Evolutionary conservation across 129 eudicot genomes (phyloP).

Genomic region (Silybum marianum): DNA sequence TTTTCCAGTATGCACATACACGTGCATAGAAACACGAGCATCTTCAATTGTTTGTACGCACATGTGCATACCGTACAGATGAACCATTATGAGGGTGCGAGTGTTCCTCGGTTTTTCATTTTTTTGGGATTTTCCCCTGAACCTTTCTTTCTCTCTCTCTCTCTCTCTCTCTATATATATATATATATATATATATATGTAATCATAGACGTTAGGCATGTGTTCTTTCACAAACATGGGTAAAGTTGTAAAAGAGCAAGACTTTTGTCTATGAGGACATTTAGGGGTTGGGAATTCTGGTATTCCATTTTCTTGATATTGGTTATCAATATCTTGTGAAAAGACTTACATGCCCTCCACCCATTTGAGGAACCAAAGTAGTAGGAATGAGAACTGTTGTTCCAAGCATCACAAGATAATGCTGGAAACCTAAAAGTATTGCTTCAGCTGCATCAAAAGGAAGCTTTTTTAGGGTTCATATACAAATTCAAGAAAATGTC

Average conservation of each 20-base stretch:
- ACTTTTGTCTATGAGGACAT: not conserved
- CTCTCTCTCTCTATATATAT: too few relatives aligned
- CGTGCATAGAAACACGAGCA: not conserved
- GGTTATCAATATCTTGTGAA: conserved; percentile 14
- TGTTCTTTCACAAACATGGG: not conserved
- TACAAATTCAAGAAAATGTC: conserved; percentile 2
- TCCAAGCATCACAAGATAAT: conserved; percentile 96
- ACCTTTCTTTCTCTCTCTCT: too few relatives aligned
- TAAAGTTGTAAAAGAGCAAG: not conserved
- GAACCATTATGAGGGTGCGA: not conserved
- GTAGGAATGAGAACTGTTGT: conserved; percentile 94
- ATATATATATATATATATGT: not conserved
- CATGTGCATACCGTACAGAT: not conserved
- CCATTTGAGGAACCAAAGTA: conserved; percentile 91
- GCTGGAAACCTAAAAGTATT: conserved; percentile 91
- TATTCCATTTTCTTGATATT: not conserved
- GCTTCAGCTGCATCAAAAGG: conserved; percentile 85
- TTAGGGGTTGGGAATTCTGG: not conserved
- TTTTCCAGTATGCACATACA: too few relatives aligned
- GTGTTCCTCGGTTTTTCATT: not conserved
- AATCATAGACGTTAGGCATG: not conserved
- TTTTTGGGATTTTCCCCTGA: too few relatives aligned
- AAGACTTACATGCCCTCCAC: conserved; percentile 84
- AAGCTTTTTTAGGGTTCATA: conserved; percentile 17
- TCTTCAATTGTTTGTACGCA: not conserved